phyloP scores from a whole-genome alignment of 2,329 filamentous ascomycete species.

The Alternaria hordeiaustralica region DNA sequence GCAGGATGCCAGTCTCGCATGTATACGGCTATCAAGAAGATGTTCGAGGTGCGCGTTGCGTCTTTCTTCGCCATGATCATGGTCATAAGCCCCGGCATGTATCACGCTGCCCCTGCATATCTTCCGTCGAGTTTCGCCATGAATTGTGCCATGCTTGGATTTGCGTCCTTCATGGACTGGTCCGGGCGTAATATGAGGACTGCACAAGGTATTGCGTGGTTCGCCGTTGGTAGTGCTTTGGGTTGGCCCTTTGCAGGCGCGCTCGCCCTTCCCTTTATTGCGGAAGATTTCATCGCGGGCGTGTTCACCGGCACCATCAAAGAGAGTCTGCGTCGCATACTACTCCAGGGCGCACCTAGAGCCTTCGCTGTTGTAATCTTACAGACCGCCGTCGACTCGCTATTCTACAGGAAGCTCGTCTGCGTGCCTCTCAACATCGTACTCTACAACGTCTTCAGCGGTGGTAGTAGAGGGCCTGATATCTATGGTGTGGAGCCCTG shows the following conservation, averaged over 20 bases:
- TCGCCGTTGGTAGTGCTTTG: constrained; percentile 81
- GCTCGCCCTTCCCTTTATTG: constrained; percentile 77
- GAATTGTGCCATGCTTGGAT: constrained; percentile 87
- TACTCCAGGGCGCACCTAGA: constrained; percentile 70
- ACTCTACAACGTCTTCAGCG: constrained; percentile 91
- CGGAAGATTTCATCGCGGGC: constrained; percentile 73
- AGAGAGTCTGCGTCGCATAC: constrained; percentile 65
- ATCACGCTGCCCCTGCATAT: constrained; percentile 85
- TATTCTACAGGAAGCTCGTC: constrained; percentile 82
- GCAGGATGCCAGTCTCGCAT: constrained; percentile 82
- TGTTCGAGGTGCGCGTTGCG: constrained; percentile 82
- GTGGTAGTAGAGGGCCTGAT: constrained; percentile 77
- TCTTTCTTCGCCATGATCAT: constrained; percentile 80
- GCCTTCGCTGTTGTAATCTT: constrained; percentile 70
- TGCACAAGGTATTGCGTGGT: constrained; percentile 85
- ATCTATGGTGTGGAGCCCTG: constrained; percentile 96
- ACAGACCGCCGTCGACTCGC: constrained; percentile 76
- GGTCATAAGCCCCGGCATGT: constrained; percentile 86
- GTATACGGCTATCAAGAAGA: constrained; percentile 77
- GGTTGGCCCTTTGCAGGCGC: constrained; percentile 96
- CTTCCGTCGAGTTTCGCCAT: constrained; percentile 96
- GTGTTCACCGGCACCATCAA: constrained; percentile 63
- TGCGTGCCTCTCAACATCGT: constrained; percentile 92
- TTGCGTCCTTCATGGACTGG: constrained; percentile 91
- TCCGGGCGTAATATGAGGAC: constrained; percentile 74